Percentiles rank a stretch among this genome's conserved stretches.
Conservation (phyloP, 176 grass and related monocot genomes). For the Carex littledalei region DNA sequence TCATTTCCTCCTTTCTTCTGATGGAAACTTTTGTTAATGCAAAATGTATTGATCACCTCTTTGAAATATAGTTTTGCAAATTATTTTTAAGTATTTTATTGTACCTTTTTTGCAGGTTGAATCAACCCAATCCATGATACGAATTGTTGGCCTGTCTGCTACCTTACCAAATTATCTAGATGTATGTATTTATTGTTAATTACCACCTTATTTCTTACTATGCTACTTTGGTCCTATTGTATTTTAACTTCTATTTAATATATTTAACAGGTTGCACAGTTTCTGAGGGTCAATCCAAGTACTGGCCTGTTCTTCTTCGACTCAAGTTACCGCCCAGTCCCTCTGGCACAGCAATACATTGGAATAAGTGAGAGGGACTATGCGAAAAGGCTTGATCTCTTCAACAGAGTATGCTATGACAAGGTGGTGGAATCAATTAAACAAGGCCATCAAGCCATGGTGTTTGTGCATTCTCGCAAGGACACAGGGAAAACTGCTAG, state of each 20-base stretch:
- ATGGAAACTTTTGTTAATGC: background rate
- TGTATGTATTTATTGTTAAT: conserved; percentile 35
- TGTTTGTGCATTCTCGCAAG: conserved; percentile 96
- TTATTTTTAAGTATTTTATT: conserved; percentile 1
- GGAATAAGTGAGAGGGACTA: conserved; percentile 91
- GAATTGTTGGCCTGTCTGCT: conserved; percentile 93
- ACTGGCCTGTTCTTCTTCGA: conserved; percentile 90
- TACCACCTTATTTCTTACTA: conserved; percentile 25
- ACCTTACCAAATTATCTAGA: conserved; percentile 95
- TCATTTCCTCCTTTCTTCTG: background rate
- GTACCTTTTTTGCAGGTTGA: conserved; percentile 66
- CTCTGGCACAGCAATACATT: conserved; percentile 95
- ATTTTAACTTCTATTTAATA: conserved; percentile 9
- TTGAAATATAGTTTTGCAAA: conserved; percentile 5
- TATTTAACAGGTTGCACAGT: conserved; percentile 76
- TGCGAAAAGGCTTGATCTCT: conserved; percentile 54
- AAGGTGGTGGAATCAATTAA: conserved; percentile 91
- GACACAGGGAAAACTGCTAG: conserved; percentile 95
- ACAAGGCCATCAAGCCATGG: conserved; percentile 89
- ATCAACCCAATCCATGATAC: conserved; percentile 96
- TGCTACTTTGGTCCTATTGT: background rate
- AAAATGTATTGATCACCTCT: conserved; percentile 8
- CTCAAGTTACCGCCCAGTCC: conserved; percentile 88
- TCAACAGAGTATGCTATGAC: conserved; percentile 82
- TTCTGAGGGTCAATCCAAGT: conserved; percentile 83